Conservation (phyloP, 768 basidiomycete genomes). For the Phylloporus scabripes region DNA sequence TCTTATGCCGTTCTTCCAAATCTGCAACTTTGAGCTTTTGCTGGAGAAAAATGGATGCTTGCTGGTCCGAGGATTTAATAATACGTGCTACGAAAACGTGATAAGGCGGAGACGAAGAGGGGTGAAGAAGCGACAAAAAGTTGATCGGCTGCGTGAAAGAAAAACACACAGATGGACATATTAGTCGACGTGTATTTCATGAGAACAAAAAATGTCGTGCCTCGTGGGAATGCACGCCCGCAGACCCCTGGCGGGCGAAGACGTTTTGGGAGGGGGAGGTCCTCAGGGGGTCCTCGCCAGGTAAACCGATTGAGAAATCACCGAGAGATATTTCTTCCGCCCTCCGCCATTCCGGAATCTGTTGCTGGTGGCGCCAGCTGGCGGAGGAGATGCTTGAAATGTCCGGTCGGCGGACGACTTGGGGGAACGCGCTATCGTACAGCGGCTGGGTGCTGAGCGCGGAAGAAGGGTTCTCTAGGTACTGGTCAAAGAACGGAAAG, state of each 20-base stretch:
- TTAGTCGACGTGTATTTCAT: constrained; percentile 9
- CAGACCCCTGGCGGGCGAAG: constrained; percentile 26
- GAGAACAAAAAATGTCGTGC: constrained; percentile 31
- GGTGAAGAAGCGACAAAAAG: constrained; percentile 79
- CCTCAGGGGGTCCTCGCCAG: constrained; percentile 28
- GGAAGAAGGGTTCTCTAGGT: constrained; percentile 40
- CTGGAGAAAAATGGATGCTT: constrained; percentile 85
- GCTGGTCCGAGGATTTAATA: constrained; percentile 86
- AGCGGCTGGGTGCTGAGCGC: constrained; percentile 33
- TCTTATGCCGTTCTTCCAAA: constrained; percentile 67
- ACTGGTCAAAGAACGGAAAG: constrained; percentile 50
- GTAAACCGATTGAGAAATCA: constrained; percentile 22
- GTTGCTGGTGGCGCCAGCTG: constrained; percentile 27
- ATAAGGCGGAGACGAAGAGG: constrained; percentile 81
- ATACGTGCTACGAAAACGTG: constrained; percentile 77
- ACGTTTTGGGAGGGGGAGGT: constrained; percentile 23
- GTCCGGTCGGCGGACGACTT: constrained; percentile 19
- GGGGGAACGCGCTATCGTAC: constrained; percentile 30
- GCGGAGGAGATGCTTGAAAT: constrained; percentile 8
- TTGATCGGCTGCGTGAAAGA: constrained; percentile 65
- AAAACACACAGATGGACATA: constrained; percentile 11
- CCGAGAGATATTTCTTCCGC: constrained; percentile 27
- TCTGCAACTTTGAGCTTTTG: constrained; percentile 89
- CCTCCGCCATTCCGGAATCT: constrained; percentile 40
- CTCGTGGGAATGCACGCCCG: constrained; percentile 41